Conservation (phyloP, 306 rosid species). For the Quercus parvula region DNA sequence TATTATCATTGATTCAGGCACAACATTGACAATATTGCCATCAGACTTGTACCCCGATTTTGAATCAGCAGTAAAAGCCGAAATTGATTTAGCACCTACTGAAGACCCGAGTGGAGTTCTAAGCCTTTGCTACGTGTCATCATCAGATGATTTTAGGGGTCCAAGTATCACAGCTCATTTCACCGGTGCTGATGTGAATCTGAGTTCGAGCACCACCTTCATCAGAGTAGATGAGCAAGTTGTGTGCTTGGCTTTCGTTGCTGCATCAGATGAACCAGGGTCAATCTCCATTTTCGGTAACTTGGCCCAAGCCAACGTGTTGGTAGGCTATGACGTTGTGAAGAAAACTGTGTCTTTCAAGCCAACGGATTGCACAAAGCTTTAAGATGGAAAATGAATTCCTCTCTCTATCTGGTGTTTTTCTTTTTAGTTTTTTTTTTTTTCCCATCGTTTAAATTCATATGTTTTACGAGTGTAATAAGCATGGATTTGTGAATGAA, state of each 20-base stretch:
- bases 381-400: too few species aligned
- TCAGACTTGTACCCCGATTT: constrained; percentile 1
- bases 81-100: background rate
- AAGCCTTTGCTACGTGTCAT: constrained; percentile 31
- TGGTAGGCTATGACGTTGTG: constrained; percentile 51
- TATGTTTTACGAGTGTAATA: background rate
- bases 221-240: background rate
- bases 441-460: too few species aligned
- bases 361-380: constrained; percentile 30
- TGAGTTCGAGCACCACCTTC: constrained; percentile 32
- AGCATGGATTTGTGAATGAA: background rate
- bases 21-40: constrained; percentile 27
- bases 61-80: constrained; percentile 13
- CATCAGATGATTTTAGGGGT: background rate
- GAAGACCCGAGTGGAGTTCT: background rate
- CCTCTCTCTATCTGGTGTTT: too few species aligned
- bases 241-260: constrained; percentile 43
- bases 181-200: constrained; percentile 28
- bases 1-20: constrained; percentile 45
- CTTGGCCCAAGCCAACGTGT: constrained; percentile 40
- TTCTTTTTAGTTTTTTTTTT: too few species aligned
- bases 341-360: constrained; percentile 36
- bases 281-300: constrained; percentile 42
- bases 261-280: too few species aligned
- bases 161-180: constrained; percentile 39